Conservation (phyloP, 2,329 filamentous ascomycete species). For the Aspergillus piperis region DNA sequence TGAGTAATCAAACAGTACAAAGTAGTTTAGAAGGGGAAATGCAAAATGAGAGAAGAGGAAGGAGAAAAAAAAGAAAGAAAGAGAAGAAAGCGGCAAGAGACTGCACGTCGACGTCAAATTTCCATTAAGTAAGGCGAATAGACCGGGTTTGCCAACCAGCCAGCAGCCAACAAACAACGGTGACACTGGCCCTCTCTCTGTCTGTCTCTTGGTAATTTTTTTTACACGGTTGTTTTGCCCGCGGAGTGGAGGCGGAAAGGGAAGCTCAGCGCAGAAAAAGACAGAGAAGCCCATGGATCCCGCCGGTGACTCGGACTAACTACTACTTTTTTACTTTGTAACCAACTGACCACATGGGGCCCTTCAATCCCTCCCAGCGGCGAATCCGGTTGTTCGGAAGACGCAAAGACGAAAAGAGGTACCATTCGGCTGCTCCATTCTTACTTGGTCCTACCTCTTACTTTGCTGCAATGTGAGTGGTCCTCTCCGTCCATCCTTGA, state of each 20-base stretch:
- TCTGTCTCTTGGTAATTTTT: not conserved
- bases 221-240: not conserved
- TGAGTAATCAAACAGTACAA: too few species aligned
- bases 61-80: constrained; percentile 2
- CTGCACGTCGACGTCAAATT: constrained; percentile 7
- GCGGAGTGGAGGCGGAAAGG: not conserved
- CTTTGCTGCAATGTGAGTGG: too few species aligned
- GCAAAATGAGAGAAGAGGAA: not conserved
- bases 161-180: too few species aligned
- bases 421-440: not conserved
- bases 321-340: too few species aligned
- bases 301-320: not conserved
- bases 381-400: not conserved
- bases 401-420: too few species aligned
- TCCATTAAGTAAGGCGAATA: constrained; percentile 11
- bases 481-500: not conserved
- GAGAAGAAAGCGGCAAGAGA: not conserved
- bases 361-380: not conserved
- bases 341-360: not conserved
- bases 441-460: not conserved
- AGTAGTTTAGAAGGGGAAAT: too few species aligned
- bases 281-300: not conserved
- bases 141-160: not conserved
- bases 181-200: not conserved
- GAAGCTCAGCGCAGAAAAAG: not conserved